Evolutionary conservation across 495 filamentous ascomycete species (phyloP).

Genomic region (Parachaetomium inaequale): DNA sequence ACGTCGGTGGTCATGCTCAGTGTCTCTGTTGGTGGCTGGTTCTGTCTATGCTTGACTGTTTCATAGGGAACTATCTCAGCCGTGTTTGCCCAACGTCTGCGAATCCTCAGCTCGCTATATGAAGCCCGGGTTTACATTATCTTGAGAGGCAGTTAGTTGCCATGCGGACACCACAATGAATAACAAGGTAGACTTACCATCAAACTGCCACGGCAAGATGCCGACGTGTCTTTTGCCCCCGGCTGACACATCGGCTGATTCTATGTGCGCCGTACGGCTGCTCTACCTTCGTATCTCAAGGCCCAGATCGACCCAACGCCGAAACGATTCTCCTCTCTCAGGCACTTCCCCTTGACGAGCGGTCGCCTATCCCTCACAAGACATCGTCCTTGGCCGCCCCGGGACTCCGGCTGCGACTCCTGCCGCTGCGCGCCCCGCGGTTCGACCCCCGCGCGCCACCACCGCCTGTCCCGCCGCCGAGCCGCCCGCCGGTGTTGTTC

Average conservation of each 20-base stretch:
- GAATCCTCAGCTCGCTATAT: too few species aligned
- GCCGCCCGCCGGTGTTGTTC: conserved; percentile 36
- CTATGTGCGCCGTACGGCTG: neutral
- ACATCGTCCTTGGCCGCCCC: conserved; percentile 30
- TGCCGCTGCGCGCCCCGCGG: conserved; percentile 42
- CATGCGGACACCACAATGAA: too few species aligned
- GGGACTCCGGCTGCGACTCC: conserved; percentile 43
- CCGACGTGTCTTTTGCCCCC: conserved; percentile 21
- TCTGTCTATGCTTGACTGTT: too few species aligned
- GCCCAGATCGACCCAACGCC: neutral
- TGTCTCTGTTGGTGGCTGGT: too few species aligned
- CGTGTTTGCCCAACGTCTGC: too few species aligned
- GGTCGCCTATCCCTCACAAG: conserved; percentile 4
- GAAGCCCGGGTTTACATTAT: too few species aligned
- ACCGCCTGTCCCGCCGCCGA: conserved; percentile 41
- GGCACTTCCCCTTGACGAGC: neutral
- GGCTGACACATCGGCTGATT: conserved; percentile 22
- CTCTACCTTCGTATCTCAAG: neutral
- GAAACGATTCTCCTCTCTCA: neutral
- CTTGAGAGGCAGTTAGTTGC: neutral
- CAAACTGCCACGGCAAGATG: conserved; percentile 13
- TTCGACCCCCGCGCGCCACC: conserved; percentile 38
- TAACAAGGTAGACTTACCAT: neutral
- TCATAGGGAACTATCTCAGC: too few species aligned
- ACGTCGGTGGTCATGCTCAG: too few species aligned